Evolutionary conservation across 225 moss, liverwort and hornwort species (phyloP).

Genomic region (Ulota crispa): DNA sequence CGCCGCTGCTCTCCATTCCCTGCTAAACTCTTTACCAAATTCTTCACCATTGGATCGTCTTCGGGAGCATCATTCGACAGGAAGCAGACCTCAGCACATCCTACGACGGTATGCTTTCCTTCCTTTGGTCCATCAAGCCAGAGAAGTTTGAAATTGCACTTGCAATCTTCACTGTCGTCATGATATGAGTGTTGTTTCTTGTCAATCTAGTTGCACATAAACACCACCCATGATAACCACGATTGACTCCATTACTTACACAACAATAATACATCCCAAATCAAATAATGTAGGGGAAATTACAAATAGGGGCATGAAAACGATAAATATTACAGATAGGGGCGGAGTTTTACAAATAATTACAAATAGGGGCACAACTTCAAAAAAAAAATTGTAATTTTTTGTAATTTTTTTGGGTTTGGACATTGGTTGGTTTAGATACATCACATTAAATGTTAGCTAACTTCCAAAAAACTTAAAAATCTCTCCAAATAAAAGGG

Average conservation of each 20-base stretch:
- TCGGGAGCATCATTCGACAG: constrained; percentile 2
- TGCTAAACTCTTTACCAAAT: not conserved
- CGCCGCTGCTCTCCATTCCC: not conserved
- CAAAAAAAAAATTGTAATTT: no score
- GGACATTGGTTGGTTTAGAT: no score
- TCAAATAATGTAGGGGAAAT: no score
- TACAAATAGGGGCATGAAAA: no score
- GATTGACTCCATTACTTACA: not conserved
- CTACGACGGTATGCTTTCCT: not conserved
- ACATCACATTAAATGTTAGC: no score
- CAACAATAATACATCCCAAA: not conserved
- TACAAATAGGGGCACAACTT: no score
- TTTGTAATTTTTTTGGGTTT: no score
- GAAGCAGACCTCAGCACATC: constrained; percentile 44
- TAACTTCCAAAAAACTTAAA: no score
- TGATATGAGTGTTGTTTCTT: not conserved
- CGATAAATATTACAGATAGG: no score
- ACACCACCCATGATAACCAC: not conserved
- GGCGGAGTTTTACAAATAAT: no score
- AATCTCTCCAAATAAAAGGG: no score
- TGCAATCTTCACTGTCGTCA: constrained; percentile 30
- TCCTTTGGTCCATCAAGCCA: constrained; percentile 41
- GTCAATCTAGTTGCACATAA: constrained; percentile 17
- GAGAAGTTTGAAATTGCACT: constrained; percentile 29
- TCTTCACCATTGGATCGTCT: constrained; percentile 34